These are phyloP conservation scores for Hibiscus tridactylites DNA, from an alignment of 345 rosid species.

Conservation along the genomic window DNA sequence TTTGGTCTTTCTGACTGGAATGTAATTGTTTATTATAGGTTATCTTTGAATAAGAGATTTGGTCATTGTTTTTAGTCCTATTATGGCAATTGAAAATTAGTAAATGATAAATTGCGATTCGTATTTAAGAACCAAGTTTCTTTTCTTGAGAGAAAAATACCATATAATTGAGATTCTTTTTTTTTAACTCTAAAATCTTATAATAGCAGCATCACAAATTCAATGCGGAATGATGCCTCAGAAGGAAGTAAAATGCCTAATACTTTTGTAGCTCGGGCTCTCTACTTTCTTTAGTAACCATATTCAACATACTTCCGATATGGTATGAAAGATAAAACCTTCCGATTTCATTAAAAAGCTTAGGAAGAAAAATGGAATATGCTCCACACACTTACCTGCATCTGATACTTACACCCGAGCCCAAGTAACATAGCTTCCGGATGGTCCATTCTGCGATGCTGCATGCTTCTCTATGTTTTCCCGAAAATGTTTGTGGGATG, in stretches of 20 bases:
- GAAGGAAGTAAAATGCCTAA: not conserved
- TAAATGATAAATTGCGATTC: not conserved
- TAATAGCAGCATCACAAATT: not conserved
- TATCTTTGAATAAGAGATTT: not conserved
- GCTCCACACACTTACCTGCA: not conserved
- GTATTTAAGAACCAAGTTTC: not conserved
- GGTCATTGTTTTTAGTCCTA: not conserved
- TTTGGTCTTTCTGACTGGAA: not conserved
- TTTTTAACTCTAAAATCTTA: not conserved
- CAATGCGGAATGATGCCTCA: not conserved
- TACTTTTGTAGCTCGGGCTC: not conserved
- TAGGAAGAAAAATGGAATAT: not conserved
- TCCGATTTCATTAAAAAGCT: not conserved
- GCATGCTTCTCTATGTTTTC: not conserved
- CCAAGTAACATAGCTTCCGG: not conserved
- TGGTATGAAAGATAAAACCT: not conserved
- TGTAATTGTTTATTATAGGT: not conserved
- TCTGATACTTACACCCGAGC: not conserved
- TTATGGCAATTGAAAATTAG: not conserved
- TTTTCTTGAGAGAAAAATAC: not conserved
- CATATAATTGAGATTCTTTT: not conserved
- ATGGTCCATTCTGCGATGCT: not conserved
- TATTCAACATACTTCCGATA: not conserved
- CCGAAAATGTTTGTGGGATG: not conserved
- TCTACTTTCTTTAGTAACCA: not conserved